Percentiles rank a stretch among this genome's conserved stretches.
These are phyloP conservation scores for Achaetomium macrosporum DNA, from an alignment of 2,329 filamentous ascomycete species.

Conservation along the genomic window DNA sequence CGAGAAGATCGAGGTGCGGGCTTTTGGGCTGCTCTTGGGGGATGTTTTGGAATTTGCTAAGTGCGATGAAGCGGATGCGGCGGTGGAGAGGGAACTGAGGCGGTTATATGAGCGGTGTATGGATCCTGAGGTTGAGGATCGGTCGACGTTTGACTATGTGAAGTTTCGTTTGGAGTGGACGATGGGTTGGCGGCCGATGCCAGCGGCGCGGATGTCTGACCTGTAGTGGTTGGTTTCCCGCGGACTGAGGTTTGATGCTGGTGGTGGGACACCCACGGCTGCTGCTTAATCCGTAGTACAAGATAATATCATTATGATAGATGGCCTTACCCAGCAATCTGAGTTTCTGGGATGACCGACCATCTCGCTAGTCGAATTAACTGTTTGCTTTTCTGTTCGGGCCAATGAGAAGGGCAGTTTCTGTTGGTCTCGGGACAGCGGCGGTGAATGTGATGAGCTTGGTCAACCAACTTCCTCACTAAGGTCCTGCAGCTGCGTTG, in stretches of 20 bases:
- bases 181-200: conserved; percentile 23
- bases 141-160: conserved; percentile 32
- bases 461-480: not conserved
- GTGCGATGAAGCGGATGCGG: conserved; percentile 13
- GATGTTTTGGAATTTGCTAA: conserved; percentile 36
- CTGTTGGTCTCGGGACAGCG: too few relatives aligned
- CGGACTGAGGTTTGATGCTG: too few relatives aligned
- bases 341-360: too few relatives aligned
- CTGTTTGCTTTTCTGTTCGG: too few relatives aligned
- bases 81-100: conserved; percentile 22
- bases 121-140: conserved; percentile 21
- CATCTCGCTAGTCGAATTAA: too few relatives aligned
- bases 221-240: not conserved
- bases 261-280: too few relatives aligned
- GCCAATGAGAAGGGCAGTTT: too few relatives aligned
- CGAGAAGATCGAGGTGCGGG: conserved; percentile 42
- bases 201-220: conserved; percentile 10
- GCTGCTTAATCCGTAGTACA: too few relatives aligned
- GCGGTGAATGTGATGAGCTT: too few relatives aligned
- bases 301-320: too few relatives aligned
- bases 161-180: conserved; percentile 20
- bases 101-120: conserved; percentile 29
- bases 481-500: not conserved
- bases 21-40: conserved; percentile 43
- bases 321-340: too few relatives aligned